A percentile compares a stretch with the other conserved stretches of the same genome.
Evolutionary conservation across 352 stramenopile species (phyloP).

Genomic region (Phytopythium boreale): DNA sequence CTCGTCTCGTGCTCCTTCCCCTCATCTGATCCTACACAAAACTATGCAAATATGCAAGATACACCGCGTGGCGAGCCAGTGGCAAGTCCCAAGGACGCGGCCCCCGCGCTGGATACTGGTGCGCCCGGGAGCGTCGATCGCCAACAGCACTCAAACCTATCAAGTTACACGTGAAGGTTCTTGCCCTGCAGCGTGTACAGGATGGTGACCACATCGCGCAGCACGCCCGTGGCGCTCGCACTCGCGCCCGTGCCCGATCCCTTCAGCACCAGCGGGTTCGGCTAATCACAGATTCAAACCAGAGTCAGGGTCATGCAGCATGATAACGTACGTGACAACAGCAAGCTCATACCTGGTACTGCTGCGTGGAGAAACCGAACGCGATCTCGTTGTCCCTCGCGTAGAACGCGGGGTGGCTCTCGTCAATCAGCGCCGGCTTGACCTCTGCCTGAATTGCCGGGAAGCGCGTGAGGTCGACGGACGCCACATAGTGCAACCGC

Average conservation of each 20-base stretch:
- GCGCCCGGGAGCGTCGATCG: not conserved
- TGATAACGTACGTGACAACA: too few species aligned
- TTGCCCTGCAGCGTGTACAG: conserved; percentile 64
- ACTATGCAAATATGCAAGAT: not conserved
- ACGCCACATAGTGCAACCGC: conserved; percentile 65
- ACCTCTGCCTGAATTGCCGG: conserved; percentile 46
- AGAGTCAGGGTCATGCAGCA: too few species aligned
- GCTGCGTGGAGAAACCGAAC: conserved; percentile 64
- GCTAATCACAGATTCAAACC: too few species aligned
- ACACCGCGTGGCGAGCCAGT: not conserved
- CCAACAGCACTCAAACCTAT: not conserved
- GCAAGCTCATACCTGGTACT: conserved; percentile 40
- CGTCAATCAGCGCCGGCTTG: conserved; percentile 47
- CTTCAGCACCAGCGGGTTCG: conserved; percentile 65
- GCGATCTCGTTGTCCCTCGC: conserved; percentile 73
- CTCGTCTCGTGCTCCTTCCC: not conserved
- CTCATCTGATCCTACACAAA: not conserved
- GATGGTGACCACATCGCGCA: conserved; percentile 77
- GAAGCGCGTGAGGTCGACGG: conserved; percentile 56
- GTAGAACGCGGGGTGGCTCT: conserved; percentile 58
- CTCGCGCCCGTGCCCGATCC: conserved; percentile 56
- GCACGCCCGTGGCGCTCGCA: conserved; percentile 65
- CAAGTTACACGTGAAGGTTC: conserved; percentile 25
- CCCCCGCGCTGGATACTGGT: not conserved
- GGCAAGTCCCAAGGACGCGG: not conserved